These are phyloP conservation scores for Erysimum cheiranthoides DNA, from an alignment of 345 rosid species.

Conservation along the genomic window DNA sequence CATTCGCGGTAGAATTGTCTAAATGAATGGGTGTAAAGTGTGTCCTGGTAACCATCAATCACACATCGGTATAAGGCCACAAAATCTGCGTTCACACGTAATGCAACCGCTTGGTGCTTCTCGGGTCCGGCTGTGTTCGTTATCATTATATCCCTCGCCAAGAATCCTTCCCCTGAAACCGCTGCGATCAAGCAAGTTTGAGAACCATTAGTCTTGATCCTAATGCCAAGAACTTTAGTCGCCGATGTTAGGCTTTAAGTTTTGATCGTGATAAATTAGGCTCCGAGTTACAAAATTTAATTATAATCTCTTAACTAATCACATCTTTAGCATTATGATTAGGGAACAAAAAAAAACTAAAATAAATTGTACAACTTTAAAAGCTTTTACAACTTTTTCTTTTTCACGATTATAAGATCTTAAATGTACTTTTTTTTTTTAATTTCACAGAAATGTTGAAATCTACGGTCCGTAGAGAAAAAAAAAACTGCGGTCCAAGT, in stretches of 20 bases:
- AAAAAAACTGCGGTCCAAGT: not conserved
- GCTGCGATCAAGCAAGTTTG: slow-evolving; percentile 50
- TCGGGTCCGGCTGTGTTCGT: slow-evolving; percentile 78
- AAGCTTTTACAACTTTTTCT: too few species aligned
- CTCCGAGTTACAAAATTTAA: not conserved
- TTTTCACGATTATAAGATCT: too few species aligned
- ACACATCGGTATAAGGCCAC: slow-evolving; percentile 66
- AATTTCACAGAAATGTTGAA: not conserved
- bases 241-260: not conserved
- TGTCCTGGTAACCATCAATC: slow-evolving; percentile 73
- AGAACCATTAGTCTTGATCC: slow-evolving; percentile 9
- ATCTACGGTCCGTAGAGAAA: not conserved
- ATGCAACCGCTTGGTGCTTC: slow-evolving; percentile 82
- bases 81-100: slow-evolving; percentile 73
- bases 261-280: not conserved
- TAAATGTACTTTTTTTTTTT: not conserved
- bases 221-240: not conserved
- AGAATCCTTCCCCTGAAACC: slow-evolving; percentile 76
- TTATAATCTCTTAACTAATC: not conserved
- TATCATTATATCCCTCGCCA: slow-evolving; percentile 75
- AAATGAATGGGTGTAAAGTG: slow-evolving; percentile 70
- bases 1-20: slow-evolving; percentile 87
- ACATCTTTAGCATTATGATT: not conserved
- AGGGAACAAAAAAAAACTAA: not conserved
- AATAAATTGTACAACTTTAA: not conserved